A percentile compares a stretch with the other conserved stretches of the same genome.
These are phyloP conservation scores for Bryopsis sp. DNA, from an alignment of 139 green algal species.

Conservation along the genomic window DNA sequence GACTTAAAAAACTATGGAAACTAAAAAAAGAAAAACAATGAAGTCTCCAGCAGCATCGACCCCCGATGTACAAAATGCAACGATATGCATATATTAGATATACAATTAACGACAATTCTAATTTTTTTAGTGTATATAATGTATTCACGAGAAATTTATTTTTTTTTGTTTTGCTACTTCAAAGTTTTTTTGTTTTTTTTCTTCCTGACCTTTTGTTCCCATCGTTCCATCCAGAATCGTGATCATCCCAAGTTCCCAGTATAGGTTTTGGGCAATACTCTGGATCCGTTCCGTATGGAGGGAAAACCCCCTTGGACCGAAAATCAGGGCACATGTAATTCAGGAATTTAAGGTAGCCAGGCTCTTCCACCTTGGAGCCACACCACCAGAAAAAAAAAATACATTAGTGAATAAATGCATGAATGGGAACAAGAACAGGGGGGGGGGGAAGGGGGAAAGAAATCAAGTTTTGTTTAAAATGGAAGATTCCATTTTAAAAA, in stretches of 20 bases:
- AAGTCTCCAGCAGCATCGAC: too few species aligned
- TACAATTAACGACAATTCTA: too few species aligned
- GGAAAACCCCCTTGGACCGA: slow-evolving; percentile 20
- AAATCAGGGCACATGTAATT: slow-evolving; percentile 50
- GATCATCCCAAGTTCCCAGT: slow-evolving; percentile 55
- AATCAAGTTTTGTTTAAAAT: neutral
- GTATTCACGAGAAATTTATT: too few species aligned
- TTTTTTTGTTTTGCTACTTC: too few species aligned
- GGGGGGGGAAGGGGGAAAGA: too few species aligned
- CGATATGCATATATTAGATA: too few species aligned
- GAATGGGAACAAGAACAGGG: neutral
- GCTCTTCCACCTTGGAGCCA: neutral
- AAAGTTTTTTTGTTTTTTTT: too few species aligned
- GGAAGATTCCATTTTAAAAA: neutral
- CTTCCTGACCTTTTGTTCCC: slow-evolving; percentile 35
- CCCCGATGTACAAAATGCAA: too few species aligned
- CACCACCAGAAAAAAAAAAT: neutral
- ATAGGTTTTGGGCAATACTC: slow-evolving; percentile 39
- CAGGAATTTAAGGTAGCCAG: slow-evolving; percentile 41
- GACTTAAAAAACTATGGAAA: neutral
- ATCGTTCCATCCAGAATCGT: slow-evolving; percentile 56
- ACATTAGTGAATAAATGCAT: neutral
- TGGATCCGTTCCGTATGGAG: slow-evolving; percentile 37
- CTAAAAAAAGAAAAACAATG: neutral
- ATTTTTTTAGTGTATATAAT: too few species aligned